Percentiles rank a stretch among this genome's conserved stretches.
Evolutionary conservation across 192 early-diverging fungal species (phyloP).

Genomic region (Umbelopsis sp.): DNA sequence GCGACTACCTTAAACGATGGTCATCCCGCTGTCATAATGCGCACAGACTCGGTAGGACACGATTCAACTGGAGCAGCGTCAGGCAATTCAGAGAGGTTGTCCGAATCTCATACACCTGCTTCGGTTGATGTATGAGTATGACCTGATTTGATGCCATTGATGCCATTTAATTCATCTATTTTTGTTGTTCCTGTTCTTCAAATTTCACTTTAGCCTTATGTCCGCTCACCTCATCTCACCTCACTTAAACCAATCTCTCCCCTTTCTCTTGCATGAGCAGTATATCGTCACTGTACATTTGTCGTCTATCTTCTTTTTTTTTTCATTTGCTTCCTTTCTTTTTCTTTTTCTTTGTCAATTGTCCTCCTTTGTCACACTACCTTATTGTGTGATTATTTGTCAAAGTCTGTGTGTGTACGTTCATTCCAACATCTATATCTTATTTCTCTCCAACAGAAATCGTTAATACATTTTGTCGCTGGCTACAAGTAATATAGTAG

Average conservation of each 20-base stretch:
- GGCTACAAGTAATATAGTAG: background rate
- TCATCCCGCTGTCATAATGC: background rate
- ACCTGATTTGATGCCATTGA: background rate
- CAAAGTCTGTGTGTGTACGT: constrained; percentile 3
- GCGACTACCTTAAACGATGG: background rate
- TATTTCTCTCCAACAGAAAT: background rate
- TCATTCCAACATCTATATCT: constrained; percentile 8
- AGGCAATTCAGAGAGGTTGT: constrained; percentile 4
- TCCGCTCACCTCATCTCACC: too few relatives aligned
- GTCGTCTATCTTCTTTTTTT: background rate
- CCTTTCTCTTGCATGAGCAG: background rate
- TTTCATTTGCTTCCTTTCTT: background rate
- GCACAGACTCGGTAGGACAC: constrained; percentile 18
- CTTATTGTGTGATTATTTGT: background rate
- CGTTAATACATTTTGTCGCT: constrained; percentile 15
- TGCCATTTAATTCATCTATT: background rate
- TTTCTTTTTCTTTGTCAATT: background rate
- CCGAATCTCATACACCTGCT: background rate
- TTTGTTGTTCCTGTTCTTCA: too few relatives aligned
- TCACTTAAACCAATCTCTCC: background rate
- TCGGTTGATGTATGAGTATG: background rate
- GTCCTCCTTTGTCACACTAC: background rate
- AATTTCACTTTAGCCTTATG: too few relatives aligned
- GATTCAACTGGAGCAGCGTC: background rate
- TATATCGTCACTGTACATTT: constrained; percentile 2